A percentile compares a stretch with the other conserved stretches of the same genome.
Conservation (phyloP, 2,329 filamentous ascomycete genomes). For the Ophiostoma quercus region DNA sequence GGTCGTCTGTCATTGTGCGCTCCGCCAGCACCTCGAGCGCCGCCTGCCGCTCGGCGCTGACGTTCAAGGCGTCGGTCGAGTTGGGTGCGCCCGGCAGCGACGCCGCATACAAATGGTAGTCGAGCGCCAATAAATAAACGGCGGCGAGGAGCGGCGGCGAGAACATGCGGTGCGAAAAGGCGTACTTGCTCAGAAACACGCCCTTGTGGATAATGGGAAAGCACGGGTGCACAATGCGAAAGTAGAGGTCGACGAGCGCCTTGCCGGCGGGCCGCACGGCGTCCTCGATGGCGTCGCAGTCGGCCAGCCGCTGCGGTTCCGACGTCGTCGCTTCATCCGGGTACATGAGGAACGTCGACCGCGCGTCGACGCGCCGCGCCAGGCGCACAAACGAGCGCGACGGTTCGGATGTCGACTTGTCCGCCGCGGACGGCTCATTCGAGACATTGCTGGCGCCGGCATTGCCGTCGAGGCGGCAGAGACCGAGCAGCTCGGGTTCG, state of each 20-base stretch:
- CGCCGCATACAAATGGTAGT: conserved; percentile 14
- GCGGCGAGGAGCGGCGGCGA: conserved; percentile 72
- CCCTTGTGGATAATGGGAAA: conserved; percentile 79
- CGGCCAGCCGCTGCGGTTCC: conserved; percentile 38
- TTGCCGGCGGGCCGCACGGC: conserved; percentile 8
- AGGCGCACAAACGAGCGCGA: conserved; percentile 27
- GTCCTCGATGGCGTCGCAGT: conserved; percentile 37
- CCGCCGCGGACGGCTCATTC: neutral
- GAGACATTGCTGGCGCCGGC: conserved; percentile 12
- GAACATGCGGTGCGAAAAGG: conserved; percentile 66
- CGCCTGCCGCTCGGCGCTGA: conserved; percentile 11
- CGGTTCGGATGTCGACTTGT: neutral
- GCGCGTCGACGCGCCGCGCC: conserved; percentile 35
- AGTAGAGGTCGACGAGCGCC: conserved; percentile 72
- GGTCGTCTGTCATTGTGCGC: conserved; percentile 46
- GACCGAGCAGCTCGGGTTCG: conserved; percentile 52
- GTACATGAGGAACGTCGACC: conserved; percentile 37
- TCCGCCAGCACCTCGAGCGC: conserved; percentile 13
- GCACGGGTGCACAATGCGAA: conserved; percentile 70
- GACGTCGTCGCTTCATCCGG: conserved; percentile 36
- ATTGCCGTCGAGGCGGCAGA: conserved; percentile 49
- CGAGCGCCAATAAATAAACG: conserved; percentile 74
- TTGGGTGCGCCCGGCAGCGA: conserved; percentile 7
- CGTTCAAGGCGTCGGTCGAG: neutral
- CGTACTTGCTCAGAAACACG: conserved; percentile 73